phyloP scores from a whole-genome alignment of 2,329 filamentous ascomycete genomes.

The Aureobasidium melanogenum region DNA sequence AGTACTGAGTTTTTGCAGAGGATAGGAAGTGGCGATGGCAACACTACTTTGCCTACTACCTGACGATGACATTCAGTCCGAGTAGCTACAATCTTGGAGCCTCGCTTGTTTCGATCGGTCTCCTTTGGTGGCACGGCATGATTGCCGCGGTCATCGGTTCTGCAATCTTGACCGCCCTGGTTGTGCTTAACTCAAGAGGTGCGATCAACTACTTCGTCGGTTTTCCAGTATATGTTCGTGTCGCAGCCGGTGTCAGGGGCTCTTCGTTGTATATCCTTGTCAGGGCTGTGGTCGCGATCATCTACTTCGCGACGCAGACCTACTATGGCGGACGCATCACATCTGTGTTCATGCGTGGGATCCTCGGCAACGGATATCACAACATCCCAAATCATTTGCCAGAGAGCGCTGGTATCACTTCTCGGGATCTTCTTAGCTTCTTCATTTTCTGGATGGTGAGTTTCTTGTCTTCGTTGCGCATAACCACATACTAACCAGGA shows the following conservation, averaged over 20 bases:
- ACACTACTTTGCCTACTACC: conserved; percentile 1
- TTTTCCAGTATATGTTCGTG: neutral
- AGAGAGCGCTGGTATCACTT: neutral
- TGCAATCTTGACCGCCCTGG: neutral
- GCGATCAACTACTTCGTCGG: neutral
- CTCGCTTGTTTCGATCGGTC: neutral
- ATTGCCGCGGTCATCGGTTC: neutral
- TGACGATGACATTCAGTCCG: conserved; percentile 1
- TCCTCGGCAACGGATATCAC: neutral
- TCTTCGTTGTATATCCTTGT: neutral
- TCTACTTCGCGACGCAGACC: conserved; percentile 1
- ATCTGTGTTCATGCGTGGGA: neutral
- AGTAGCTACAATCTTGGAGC: conserved; percentile 3
- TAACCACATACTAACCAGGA: neutral
- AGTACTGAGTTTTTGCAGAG: neutral
- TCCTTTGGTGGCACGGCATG: neutral
- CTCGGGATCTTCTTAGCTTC: neutral
- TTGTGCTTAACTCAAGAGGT: neutral
- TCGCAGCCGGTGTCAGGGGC: conserved; percentile 1
- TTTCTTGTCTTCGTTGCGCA: neutral
- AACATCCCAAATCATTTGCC: conserved; percentile 4
- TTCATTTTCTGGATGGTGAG: conserved; percentile 3
- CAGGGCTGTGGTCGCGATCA: neutral
- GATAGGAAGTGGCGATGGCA: neutral
- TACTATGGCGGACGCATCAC: conserved; percentile 3